These are phyloP conservation scores for Baeospora myosura DNA, from an alignment of 1,284 basidiomycete species.

Conservation along the genomic window DNA sequence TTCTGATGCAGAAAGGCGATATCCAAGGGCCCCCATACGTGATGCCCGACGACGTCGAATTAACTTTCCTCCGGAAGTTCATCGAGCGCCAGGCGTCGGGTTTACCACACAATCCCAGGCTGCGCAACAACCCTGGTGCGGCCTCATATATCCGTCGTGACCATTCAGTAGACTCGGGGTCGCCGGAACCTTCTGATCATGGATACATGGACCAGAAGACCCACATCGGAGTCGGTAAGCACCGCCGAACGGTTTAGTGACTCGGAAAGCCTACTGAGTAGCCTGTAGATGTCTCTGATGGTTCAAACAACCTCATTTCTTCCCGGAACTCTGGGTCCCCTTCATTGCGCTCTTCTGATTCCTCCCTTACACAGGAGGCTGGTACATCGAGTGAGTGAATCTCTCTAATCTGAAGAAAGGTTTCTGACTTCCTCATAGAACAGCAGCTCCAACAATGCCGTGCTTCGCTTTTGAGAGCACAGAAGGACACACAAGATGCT, in stretches of 20 bases:
- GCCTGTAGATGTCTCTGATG: slow-evolving; percentile 9
- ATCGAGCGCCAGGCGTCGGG: slow-evolving; percentile 66
- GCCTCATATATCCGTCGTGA: slow-evolving; percentile 13
- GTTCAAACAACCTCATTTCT: slow-evolving; percentile 6
- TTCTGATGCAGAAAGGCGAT: slow-evolving; percentile 78
- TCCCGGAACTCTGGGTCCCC: slow-evolving; percentile 4
- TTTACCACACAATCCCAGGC: slow-evolving; percentile 68
- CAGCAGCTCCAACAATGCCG: slow-evolving; percentile 40
- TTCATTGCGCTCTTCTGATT: slow-evolving; percentile 12
- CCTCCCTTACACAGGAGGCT: slow-evolving; percentile 15
- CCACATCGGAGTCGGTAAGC: neutral
- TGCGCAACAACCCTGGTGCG: slow-evolving; percentile 36
- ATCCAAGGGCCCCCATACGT: slow-evolving; percentile 72
- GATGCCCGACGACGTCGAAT: slow-evolving; percentile 71
- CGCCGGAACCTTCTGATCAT: slow-evolving; percentile 15
- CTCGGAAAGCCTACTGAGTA: too few relatives aligned
- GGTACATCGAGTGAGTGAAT: slow-evolving; percentile 33
- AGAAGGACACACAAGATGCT: slow-evolving; percentile 64
- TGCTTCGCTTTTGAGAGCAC: slow-evolving; percentile 44
- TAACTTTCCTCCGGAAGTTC: slow-evolving; percentile 70
- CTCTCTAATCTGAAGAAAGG: slow-evolving; percentile 4
- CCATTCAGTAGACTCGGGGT: slow-evolving; percentile 16
- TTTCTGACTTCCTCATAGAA: slow-evolving; percentile 23
- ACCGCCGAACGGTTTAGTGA: too few relatives aligned
- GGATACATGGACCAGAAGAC: slow-evolving; percentile 12